A percentile compares a stretch with the other conserved stretches of the same genome.
Conservation (phyloP, 2,329 filamentous ascomycete species). For the Venturia nashicola region DNA sequence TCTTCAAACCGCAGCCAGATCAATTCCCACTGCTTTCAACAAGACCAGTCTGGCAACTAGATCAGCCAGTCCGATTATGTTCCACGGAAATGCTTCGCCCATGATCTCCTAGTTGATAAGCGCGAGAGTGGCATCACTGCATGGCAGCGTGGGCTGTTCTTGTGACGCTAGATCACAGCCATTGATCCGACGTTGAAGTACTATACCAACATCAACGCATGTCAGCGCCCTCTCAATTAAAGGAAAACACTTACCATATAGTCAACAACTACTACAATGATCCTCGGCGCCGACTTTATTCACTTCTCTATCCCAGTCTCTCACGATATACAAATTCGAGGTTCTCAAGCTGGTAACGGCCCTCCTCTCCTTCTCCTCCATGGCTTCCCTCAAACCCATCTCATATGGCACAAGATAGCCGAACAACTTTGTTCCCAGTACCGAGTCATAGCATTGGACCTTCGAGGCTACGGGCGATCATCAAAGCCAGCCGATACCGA, state of each 20-base stretch:
- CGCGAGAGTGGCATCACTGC: no score
- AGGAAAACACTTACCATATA: neutral
- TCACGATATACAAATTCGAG: slow-evolving; percentile 31
- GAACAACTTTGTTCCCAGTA: slow-evolving; percentile 27
- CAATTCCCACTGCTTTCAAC: no score
- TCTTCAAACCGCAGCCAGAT: no score
- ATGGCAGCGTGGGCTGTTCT: neutral
- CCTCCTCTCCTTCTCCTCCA: slow-evolving; percentile 37
- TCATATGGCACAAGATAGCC: slow-evolving; percentile 40
- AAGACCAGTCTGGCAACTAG: no score
- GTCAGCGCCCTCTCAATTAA: neutral
- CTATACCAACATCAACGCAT: neutral
- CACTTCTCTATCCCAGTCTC: slow-evolving; percentile 27
- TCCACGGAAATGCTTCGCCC: no score
- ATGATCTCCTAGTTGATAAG: no score
- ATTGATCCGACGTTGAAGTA: neutral
- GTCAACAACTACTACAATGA: neutral
- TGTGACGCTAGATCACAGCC: neutral
- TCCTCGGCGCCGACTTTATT: slow-evolving; percentile 8
- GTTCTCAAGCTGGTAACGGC: slow-evolving; percentile 25
- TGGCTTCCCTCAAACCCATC: slow-evolving; percentile 40
- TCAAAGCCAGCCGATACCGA: slow-evolving; percentile 31
- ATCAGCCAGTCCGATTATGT: no score
- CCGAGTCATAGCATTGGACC: slow-evolving; percentile 34
- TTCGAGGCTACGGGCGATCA: slow-evolving; percentile 40